Evolutionary conservation across 2,329 filamentous ascomycete genomes (phyloP).

Genomic region (Karstenula rhodostoma): DNA sequence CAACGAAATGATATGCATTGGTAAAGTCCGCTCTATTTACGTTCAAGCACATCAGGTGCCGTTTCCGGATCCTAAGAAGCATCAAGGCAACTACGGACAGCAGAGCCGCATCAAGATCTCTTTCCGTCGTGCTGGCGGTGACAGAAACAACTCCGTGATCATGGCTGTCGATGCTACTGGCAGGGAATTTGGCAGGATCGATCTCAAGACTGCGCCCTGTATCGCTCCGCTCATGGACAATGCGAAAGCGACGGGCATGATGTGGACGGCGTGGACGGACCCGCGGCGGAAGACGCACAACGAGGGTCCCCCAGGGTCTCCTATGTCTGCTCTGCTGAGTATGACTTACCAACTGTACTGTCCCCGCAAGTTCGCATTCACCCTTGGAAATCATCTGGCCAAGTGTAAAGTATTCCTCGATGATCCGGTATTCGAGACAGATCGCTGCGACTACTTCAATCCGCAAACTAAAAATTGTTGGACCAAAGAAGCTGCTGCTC

Average conservation of each 20-base stretch:
- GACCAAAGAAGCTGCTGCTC: slow-evolving; percentile 17
- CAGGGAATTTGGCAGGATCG: slow-evolving; percentile 78
- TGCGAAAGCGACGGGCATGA: slow-evolving; percentile 67
- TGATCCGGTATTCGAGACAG: slow-evolving; percentile 67
- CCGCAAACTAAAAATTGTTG: slow-evolving; percentile 64
- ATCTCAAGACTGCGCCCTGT: slow-evolving; percentile 70
- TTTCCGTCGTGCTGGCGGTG: slow-evolving; percentile 67
- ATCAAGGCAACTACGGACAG: slow-evolving; percentile 64
- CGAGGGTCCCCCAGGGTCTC: slow-evolving; percentile 57
- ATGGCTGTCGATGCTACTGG: slow-evolving; percentile 76
- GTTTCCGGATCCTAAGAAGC: slow-evolving; percentile 69
- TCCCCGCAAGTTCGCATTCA: slow-evolving; percentile 68
- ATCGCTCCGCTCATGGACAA: slow-evolving; percentile 77
- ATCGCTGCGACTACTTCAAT: slow-evolving; percentile 76
- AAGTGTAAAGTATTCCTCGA: slow-evolving; percentile 73
- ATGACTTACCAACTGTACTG: slow-evolving; percentile 83
- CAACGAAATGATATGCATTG: slow-evolving; percentile 80
- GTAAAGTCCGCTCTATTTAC: slow-evolving; percentile 73
- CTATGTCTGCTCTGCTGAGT: slow-evolving; percentile 44
- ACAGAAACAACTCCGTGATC: slow-evolving; percentile 70
- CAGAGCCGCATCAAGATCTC: slow-evolving; percentile 77
- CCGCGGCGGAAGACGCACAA: slow-evolving; percentile 67
- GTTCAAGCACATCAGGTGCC: slow-evolving; percentile 75
- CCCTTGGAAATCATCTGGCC: slow-evolving; percentile 73
- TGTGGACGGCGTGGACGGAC: slow-evolving; percentile 75